Percentiles rank a stretch among this genome's conserved stretches.
These are phyloP conservation scores for Chaetomium cochliodes DNA, from an alignment of 495 filamentous ascomycete species.

Conservation along the genomic window DNA sequence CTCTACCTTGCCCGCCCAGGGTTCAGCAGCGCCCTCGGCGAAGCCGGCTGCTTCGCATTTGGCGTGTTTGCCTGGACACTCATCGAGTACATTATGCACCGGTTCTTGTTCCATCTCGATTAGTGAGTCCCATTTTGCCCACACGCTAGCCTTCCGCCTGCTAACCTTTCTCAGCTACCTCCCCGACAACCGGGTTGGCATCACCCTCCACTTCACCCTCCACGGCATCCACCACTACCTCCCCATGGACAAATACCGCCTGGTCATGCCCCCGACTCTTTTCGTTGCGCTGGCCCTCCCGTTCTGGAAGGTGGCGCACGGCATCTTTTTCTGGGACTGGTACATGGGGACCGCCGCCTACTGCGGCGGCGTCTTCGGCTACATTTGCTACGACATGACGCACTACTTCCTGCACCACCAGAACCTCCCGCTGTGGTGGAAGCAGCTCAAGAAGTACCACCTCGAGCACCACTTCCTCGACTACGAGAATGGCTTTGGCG, in stretches of 20 bases:
- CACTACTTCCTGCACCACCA: slow-evolving; percentile 99
- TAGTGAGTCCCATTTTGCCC: slow-evolving; percentile 56
- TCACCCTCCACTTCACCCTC: slow-evolving; percentile 89
- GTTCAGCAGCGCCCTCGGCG: slow-evolving; percentile 38
- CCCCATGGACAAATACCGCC: slow-evolving; percentile 94
- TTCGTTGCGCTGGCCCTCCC: slow-evolving; percentile 82
- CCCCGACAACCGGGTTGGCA: slow-evolving; percentile 84
- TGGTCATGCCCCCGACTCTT: slow-evolving; percentile 94
- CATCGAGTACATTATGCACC: slow-evolving; percentile 85
- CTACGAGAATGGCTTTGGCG: slow-evolving; percentile 96
- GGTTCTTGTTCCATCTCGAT: slow-evolving; percentile 93
- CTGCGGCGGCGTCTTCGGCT: slow-evolving; percentile 92
- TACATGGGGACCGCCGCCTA: slow-evolving; percentile 70
- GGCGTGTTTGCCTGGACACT: slow-evolving; percentile 83
- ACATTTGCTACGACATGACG: slow-evolving; percentile 93
- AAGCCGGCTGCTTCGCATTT: slow-evolving; percentile 57
- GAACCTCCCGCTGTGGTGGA: slow-evolving; percentile 85
- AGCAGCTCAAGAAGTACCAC: slow-evolving; percentile 91
- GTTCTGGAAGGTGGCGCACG: slow-evolving; percentile 90
- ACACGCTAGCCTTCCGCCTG: not conserved
- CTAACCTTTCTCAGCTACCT: slow-evolving; percentile 60
- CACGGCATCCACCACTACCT: slow-evolving; percentile 98
- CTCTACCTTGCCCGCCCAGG: slow-evolving; percentile 64
- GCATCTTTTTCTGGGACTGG: slow-evolving; percentile 84
- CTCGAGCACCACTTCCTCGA: slow-evolving; percentile 96